Evolutionary conservation across 1,284 basidiomycete species (phyloP), one percentile per base, ranked within the genome.

Genomic region (Ceratobasidium sp.): DNA sequence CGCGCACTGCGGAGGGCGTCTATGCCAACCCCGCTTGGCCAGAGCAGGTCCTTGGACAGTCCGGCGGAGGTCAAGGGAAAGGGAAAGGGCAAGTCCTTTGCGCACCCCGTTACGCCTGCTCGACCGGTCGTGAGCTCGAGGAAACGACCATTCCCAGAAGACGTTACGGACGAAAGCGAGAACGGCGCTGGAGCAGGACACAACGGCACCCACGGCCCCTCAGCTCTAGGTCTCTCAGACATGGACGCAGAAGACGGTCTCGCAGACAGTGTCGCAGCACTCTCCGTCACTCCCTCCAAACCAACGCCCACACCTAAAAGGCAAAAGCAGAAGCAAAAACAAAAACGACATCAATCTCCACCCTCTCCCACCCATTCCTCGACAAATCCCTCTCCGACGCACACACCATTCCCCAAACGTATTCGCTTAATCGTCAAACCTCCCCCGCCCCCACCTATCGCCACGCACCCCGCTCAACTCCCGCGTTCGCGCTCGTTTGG

Each of bases 361-460:
- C 13, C 41, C 26, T 46, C 38, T 23, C 14, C 61, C 58, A 30
- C 61, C 57, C 7, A 32, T 9, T 18, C 47, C 18, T 23, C 59
- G 9, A 41, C 32, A 11, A 38, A 47, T 21, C 30, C n/a, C 41
- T 50, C 49, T 6, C 49, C 55, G 11, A 13, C 18, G 26, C 41
- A 26, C 5, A 54, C 49, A 21, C 54, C 58, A n/a, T 35, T 58
- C 8, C 62, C 61, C 13, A 59, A 59, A 58, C 55, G 52, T 18
- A 50, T 67, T 18, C 58, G 54, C n/a, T 26, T 59, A 16, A 52
- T 73, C 28, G 64, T 47, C 52, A 64, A 61, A 70, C 63, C 73
- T 28, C 64, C 44, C 13, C 64, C 55, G 16, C 54, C 66, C 32
- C 63, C 55, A 11, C 57, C 23, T n/a, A 38, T 61, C 38, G 44